A percentile compares a stretch with the other conserved stretches of the same genome.
Conservation (phyloP, 257 asterid genomes). For the Solanum pimpinellifolium region DNA sequence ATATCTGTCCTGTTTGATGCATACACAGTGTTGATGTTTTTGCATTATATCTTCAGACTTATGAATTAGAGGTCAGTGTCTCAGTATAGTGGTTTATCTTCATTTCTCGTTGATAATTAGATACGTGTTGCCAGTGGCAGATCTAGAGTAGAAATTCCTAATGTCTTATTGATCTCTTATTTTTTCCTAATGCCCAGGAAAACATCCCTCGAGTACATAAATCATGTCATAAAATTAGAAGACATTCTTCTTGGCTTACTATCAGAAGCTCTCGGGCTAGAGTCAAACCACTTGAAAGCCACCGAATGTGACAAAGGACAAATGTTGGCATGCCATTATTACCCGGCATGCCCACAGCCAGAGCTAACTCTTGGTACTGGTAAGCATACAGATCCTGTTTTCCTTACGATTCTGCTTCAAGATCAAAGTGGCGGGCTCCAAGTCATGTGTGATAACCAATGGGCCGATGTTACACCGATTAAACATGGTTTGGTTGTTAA, state of each 20-base stretch:
- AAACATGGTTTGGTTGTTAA: no score
- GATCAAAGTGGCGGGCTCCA: no score
- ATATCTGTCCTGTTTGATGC: not conserved
- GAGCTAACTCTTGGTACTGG: no score
- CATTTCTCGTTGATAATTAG: not conserved
- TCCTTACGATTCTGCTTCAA: no score
- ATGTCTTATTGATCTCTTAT: not conserved
- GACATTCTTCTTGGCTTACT: constrained; percentile 27
- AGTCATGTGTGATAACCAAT: no score
- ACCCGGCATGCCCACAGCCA: no score
- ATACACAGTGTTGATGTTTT: not conserved
- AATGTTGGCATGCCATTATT: no score
- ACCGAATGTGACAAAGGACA: no score
- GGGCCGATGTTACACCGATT: no score
- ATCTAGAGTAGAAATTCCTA: not conserved
- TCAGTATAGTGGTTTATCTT: not conserved
- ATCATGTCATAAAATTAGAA: constrained; percentile 22
- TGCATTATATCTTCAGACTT: not conserved
- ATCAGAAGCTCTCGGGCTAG: no score
- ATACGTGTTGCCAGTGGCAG: not conserved
- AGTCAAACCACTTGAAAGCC: accelerated
- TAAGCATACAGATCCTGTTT: no score
- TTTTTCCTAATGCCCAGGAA: constrained; percentile 14
- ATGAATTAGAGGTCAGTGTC: not conserved
- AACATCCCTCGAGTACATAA: constrained; percentile 15